Evolutionary conservation across 148 eudicot genomes (phyloP), one percentile per base, ranked within the genome.

Genomic region (Nepenthes gracilis): DNA sequence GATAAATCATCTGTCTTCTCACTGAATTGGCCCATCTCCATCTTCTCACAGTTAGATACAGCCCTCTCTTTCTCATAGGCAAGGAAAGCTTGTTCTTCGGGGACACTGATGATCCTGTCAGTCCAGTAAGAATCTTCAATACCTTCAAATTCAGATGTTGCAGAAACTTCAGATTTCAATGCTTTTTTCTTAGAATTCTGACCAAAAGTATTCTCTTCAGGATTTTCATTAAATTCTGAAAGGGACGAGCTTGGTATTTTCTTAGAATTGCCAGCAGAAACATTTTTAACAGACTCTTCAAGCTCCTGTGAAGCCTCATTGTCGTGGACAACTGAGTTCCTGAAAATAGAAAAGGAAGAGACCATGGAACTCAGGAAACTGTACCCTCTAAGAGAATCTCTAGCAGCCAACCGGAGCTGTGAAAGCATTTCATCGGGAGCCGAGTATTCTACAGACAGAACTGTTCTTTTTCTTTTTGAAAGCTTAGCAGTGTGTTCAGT

Each of bases 311-410:
- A 48, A 50, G 64, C n/a, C 33, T 52, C 61, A 64, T 60, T 64
- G 37, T 79, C 79, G 59, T 65, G 54, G 55, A 77, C 77, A 71
- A 77, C 62, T 33, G 80, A 78, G 59, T 82, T 77, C 70, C 87
- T 74, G 47, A 80, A 73, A 64, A 73, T 71, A 55, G 78, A 77
- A 62, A 84, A 72, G 61, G 74, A 80, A 63, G 48, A 37, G 58
- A 69, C 65, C 60, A 66, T 63, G 35, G 83, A 61, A 57, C 57
- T 64, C 75, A 72, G 56, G 51, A 62, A 61, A 49, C 54, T 54
- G 65, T 56, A 58, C 64, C 69, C 76, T 59, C 67, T 50, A 61
- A 80, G 34, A 33, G 90, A 87, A 70, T 67, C 69, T 66, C 40
- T 63, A 51, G 85, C 90, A 69, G 75, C 75, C 57, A 67, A 63